Conservation (phyloP, 1,284 basidiomycete genomes). For the Cutaneotrichosporon cutaneum region DNA sequence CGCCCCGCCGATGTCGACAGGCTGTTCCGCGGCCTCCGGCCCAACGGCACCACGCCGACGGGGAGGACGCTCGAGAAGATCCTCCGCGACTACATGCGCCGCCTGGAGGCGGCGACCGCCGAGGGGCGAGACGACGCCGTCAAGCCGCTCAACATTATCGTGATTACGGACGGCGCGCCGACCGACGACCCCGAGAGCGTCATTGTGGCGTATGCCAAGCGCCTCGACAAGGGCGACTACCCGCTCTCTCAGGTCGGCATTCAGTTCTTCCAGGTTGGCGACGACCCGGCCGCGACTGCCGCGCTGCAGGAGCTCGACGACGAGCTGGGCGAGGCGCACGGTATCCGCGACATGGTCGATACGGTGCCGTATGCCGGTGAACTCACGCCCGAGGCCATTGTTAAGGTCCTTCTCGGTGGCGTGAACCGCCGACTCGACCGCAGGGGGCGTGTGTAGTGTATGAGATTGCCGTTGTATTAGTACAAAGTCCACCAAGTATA, state of each 20-base stretch:
- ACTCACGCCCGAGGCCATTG: conserved; percentile 37
- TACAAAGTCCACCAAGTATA: no score
- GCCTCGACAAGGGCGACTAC: conserved; percentile 49
- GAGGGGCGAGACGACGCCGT: conserved; percentile 4
- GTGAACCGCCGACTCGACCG: conserved; percentile 43
- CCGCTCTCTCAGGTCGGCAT: conserved; percentile 54
- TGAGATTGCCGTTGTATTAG: no score
- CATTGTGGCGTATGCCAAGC: conserved; percentile 34
- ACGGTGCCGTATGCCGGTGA: conserved; percentile 38
- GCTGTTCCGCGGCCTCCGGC: conserved; percentile 45
- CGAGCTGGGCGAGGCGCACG: conserved; percentile 29
- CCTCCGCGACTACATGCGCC: conserved; percentile 45
- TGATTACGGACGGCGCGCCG: conserved; percentile 44
- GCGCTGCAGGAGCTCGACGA: conserved; percentile 51
- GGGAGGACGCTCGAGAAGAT: conserved; percentile 44
- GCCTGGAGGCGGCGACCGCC: conserved; percentile 32
- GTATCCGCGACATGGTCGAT: conserved; percentile 28
- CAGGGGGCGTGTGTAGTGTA: neutral
- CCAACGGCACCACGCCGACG: conserved; percentile 45
- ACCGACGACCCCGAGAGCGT: conserved; percentile 47
- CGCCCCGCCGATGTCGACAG: conserved; percentile 44
- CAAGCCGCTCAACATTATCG: conserved; percentile 42
- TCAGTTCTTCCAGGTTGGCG: conserved; percentile 53
- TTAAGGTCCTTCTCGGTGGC: conserved; percentile 48
- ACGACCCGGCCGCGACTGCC: conserved; percentile 41